Evolutionary conservation across 352 stramenopile species (phyloP).

Genomic region (Hyphochytrium catenoides): DNA sequence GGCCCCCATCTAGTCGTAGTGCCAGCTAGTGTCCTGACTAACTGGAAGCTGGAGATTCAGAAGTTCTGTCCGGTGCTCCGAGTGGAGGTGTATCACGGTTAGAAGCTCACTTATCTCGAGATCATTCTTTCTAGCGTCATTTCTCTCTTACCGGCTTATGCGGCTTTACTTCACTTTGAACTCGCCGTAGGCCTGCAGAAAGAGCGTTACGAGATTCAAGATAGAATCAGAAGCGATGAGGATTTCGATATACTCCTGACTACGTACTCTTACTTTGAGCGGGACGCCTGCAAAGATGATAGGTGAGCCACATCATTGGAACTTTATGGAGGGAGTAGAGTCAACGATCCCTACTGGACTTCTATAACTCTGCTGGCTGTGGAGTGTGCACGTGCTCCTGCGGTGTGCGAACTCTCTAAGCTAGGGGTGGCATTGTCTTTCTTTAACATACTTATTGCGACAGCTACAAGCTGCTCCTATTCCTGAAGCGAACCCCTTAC

Average conservation of each 20-base stretch:
- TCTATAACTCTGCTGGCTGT: no score
- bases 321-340: no score
- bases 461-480: no score
- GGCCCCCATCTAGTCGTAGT: conserved; percentile 76
- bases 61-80: conserved; percentile 74
- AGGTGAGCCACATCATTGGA: no score
- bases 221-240: conserved; percentile 13
- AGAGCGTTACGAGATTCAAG: conserved; percentile 24
- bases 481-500: no score
- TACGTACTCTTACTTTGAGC: conserved; percentile 74
- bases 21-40: conserved; percentile 67
- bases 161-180: no score
- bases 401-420: no score
- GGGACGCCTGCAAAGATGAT: conserved; percentile 52
- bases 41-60: conserved; percentile 72
- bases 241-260: conserved; percentile 60
- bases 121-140: conserved; percentile 6
- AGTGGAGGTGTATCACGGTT: conserved; percentile 53
- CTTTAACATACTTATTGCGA: no score
- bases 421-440: no score
- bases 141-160: neutral
- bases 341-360: no score
- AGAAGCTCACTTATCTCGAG: conserved; percentile 13
- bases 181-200: no score
- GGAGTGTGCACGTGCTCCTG: no score